Evolutionary conservation across 495 filamentous ascomycete species (phyloP), one percentile per base, ranked within the genome.

Genomic region (Neurospora sp.): DNA sequence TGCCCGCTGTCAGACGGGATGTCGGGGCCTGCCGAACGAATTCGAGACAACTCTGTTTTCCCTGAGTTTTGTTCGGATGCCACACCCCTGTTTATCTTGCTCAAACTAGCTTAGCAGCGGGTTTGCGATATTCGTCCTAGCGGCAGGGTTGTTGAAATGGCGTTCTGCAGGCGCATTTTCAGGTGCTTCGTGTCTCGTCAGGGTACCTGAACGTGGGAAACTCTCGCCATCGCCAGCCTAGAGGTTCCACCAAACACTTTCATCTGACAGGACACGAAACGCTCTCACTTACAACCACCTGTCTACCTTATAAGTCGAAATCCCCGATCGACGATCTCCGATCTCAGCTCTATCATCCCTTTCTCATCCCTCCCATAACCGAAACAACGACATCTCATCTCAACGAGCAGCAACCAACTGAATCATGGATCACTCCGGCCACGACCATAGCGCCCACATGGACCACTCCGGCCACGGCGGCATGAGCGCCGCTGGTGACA

Each of bases 401-500:
- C 20, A 38, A 68, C 18, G 10, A 59, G 14, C 27, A 10, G n/a
- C 38, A 40, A 37, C 35, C 35, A 72, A 72, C 27, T 45, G 71
- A 73, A 74, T 40, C 40, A 85, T 85, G 82, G 84, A 86, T 71
- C 84, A 85, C 75, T 82, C 81, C 61, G 76, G 80, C 53, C 83
- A 83, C 78, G 84, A 74, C 40, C 76, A 80, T 74, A 79, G 80
- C 74, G 68, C 71, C 22, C 76, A 78, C 69, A 72, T 72, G 83
- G 84, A 85, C 71, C 84, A 86, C 74, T 81, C 81, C 65, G 77
- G 80, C 40, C 89, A 90, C 84, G 86, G 86, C 70, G 77, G 83
- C 14, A 59, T 59, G 48, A 59, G 48, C 48, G 48, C 4, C 48
- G n/a, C 48, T 73, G 77, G 81, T 61, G 77, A 74, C 76, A 88